Evolutionary conservation across 306 rosid genomes (phyloP), one percentile per base, ranked within the genome.

Genomic region (Astragalus membranaceus): DNA sequence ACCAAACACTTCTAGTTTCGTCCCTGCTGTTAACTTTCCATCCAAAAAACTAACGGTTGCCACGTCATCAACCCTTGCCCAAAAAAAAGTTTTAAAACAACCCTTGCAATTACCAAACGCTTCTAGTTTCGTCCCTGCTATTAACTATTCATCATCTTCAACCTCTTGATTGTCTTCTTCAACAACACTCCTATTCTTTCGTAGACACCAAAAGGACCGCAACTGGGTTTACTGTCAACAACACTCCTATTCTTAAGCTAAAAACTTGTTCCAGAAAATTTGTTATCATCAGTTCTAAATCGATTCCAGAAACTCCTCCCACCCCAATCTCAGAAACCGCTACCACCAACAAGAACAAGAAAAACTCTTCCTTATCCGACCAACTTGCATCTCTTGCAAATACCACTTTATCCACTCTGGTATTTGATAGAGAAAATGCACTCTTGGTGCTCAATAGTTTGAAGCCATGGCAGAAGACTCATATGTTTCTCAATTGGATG

Each of bases 391-490:
- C 92, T 10, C 79, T 94, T 5, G 76, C 87, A 33, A 60, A 73
- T n/a, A 79, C 82, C 13, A 89, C 91, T 9, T 81, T 89, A 65
- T 74, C 98, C 5, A 23, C 56, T 95, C 52, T n/a, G n/a, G n/a
- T n/a, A n/a, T n/a, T n/a, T n/a, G n/a, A n/a, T 0, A 75, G 89
- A 61, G 97, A 86, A 58, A 87, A 91, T 42, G 88, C 88, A 4
- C 86, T 95, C 12, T 68, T 95, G 41, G 66, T 95, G 13, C 97
- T 95, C 62, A 95, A 95, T 41, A 69, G 83, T 79, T 82, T 95
- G 88, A 95, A 69, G 81, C 89, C 89, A 50, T 95, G 99, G 99
- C 96, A 86, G 78, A 91, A 89, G 71, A 72, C 91, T 4, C 69
- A 14, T 8, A 10, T 57, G 76, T 91, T 95, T 82, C 82, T 95